Base-by-base conservation (phyloP, 768 basidiomycete species). In the Aureoboletus auriporus region DNA sequence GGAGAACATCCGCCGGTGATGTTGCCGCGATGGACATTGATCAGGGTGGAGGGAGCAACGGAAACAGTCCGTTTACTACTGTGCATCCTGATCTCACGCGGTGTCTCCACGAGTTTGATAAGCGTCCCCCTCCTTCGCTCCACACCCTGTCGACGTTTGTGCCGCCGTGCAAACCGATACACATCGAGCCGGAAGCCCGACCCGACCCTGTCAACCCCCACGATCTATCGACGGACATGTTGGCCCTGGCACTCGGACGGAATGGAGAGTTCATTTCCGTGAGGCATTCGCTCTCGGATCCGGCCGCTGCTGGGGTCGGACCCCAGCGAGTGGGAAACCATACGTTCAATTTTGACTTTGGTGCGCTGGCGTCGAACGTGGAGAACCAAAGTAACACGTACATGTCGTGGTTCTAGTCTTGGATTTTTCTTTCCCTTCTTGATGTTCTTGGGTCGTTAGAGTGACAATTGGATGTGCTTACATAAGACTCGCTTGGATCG, bases 331-430 rank as follows among this genome's bases (percentile, higher is more conserved):
- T 84, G 34, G 75, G 72, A 37, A 75, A 76, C 54, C 74, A 78
- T 47, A 73, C 72, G 30, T 79, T 80, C 54, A 82, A 83, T 62
- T 78, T 83, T 58, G 82, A 83, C 51, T 73, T 81, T 56, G 82
- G 82, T 5, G 81, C 79, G 17, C 59, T 84, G 51, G 77, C 72
- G 27, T 70, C 72, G 39, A 75, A 77, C 39, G 66, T 79, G 50
- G 78, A 78, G 55, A 80, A 76, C 54, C 82, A 80, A 31, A 79
- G 78, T 47, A 67, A 69, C 45, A 67, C 65, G 33, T 83, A 80
- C 60, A 83, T 84, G 82, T 80, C 81, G 20, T 84, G 82, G 82
- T 84, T 84, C 57, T 83, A 68, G 40, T 62, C 52, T 61, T 61
- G 56, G 27, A 14, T 28, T 29, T 49, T 9, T 10, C 12, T 47